Evolutionary conservation across 805 yeast genomes (phyloP).

Genomic region (Metschnikowia similis): DNA sequence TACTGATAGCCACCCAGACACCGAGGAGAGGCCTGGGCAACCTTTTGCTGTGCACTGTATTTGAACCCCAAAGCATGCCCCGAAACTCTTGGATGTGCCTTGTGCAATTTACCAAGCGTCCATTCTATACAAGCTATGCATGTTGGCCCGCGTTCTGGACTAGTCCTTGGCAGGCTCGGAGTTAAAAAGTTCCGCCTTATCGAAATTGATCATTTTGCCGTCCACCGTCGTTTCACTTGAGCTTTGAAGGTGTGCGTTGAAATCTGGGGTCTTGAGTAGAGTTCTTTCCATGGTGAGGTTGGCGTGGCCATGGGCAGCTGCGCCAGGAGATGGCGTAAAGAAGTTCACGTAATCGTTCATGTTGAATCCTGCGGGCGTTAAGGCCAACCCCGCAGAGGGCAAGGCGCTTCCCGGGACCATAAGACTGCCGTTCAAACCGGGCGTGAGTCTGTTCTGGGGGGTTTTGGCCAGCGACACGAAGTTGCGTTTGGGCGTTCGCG

Average conservation of each 20-base stretch:
- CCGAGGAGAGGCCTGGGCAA: too few species aligned
- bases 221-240: slow-evolving; percentile 23
- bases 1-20: too few species aligned
- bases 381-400: slow-evolving; percentile 42
- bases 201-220: slow-evolving; percentile 43
- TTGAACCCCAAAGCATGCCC: too few species aligned
- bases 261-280: slow-evolving; percentile 40
- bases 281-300: slow-evolving; percentile 9
- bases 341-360: slow-evolving; percentile 79
- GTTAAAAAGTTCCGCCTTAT: slow-evolving; percentile 29
- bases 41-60: too few species aligned
- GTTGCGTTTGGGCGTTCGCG: slow-evolving; percentile 41
- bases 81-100: too few species aligned
- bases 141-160: slow-evolving; percentile 6
- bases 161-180: slow-evolving; percentile 14
- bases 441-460: slow-evolving; percentile 41
- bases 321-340: slow-evolving; percentile 70
- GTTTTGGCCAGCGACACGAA: slow-evolving; percentile 24
- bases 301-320: slow-evolving; percentile 35
- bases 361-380: slow-evolving; percentile 67
- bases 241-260: slow-evolving; percentile 26
- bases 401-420: slow-evolving; percentile 24
- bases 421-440: slow-evolving; percentile 29
- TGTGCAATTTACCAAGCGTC: not conserved
- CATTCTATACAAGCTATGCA: slow-evolving; percentile 1